phyloP scores from a whole-genome alignment of 257 asterid species.

The Jacaranda mimosifolia region DNA sequence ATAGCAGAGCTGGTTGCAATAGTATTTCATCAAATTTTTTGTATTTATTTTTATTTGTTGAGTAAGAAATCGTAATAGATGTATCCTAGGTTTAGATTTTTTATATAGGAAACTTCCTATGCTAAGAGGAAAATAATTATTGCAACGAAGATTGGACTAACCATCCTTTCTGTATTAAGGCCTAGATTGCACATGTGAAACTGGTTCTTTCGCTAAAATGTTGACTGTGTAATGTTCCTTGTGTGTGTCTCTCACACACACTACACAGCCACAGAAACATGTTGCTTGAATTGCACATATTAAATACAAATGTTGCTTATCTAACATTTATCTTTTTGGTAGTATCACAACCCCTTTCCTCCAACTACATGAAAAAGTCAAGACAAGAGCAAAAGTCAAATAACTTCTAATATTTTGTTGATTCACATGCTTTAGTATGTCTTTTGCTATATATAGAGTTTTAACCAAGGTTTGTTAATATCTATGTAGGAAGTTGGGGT shows the following conservation, averaged over 20 bases:
- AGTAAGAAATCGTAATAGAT: conserved; percentile 18
- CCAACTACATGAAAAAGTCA: neutral
- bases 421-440: conserved; percentile 23
- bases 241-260: conserved; percentile 1
- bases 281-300: neutral
- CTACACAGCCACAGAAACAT: neutral
- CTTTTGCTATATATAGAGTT: conserved; percentile 14
- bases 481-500: conserved; percentile 83
- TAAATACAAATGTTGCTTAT: neutral
- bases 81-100: conserved; percentile 14
- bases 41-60: conserved; percentile 27
- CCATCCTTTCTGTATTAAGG: conserved; percentile 4
- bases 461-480: conserved; percentile 26
- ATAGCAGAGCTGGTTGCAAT: conserved; percentile 92
- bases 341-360: conserved; percentile 19
- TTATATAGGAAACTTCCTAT: neutral
- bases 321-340: neutral
- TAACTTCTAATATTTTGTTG: conserved; percentile 19
- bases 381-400: neutral
- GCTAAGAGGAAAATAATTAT: neutral
- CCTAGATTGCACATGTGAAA: conserved; percentile 9
- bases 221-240: neutral
- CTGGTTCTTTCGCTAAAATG: neutral
- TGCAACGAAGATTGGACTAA: neutral
- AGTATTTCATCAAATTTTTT: conserved; percentile 56